Evolutionary conservation across 2,329 filamentous ascomycete species (phyloP), one percentile per base, ranked within the genome.

Genomic region (Fusarium piperis): DNA sequence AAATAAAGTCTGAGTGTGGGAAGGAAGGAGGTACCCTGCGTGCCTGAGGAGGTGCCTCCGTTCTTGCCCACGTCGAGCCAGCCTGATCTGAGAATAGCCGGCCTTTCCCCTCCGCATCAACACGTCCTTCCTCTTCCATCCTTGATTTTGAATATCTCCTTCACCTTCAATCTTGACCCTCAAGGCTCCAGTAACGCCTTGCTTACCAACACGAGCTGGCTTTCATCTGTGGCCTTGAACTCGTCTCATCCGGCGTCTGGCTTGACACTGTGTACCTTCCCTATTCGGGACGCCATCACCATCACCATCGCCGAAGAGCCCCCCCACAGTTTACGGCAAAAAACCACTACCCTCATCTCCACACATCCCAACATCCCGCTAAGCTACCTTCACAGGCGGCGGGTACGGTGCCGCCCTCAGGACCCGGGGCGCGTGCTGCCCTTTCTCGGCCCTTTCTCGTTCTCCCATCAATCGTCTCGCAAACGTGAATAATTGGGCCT

Each of bases 391-490:
- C 60, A 55, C 62, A 65, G 39, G 55, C 55, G 59, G 51, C 53
- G 66, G 55, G 65, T 64, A 65, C 67, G 65, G 67, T 33, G 52
- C 61, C 46, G 44, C 61, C 55, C 46, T 48, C 33, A 60, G 44
- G 26, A 67, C 53, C 70, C 51, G 66, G 70, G 36, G 39, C 33
- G 62, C 70, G 67, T 66, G 67, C 67, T 71, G 66, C 70, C 66
- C 66, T 72, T 72, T 57, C 66, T 72, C 70, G 69, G 69, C 70
- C 66, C 69, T 72, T 72, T 65, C 70, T 65, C 65, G 70, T 73
- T 33, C 69, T 48, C 59, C 71, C 59, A 38, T 30, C 52, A 71
- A 44, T 64, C 58, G 58, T 48, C 41, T 67, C 60, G 69, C 56
- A 67, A 70, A 46, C 69, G 61, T 64, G 69, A 60, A 38, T 39